Evolutionary conservation across 257 asterid genomes (phyloP).

Genomic region (Ilex aquifolium): DNA sequence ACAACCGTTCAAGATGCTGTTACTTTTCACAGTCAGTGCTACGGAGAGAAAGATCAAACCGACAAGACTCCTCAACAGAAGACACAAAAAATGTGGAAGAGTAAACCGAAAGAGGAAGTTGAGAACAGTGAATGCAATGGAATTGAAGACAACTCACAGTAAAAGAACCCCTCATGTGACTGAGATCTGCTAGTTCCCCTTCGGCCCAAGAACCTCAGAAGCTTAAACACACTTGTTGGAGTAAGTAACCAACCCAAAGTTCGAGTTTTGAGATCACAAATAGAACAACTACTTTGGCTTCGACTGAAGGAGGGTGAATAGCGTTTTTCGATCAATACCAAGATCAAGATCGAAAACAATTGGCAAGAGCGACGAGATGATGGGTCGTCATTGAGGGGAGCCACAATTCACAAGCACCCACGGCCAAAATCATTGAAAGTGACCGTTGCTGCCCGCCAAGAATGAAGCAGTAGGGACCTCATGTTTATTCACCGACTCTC

Average conservation of each 20-base stretch:
- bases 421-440: not conserved
- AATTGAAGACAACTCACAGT: not conserved
- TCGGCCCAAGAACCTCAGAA: not conserved
- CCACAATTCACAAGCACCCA: not conserved
- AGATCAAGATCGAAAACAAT: not conserved
- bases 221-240: not conserved
- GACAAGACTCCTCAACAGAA: not conserved
- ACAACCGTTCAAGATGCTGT: too few species aligned
- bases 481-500: not conserved
- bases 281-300: not conserved
- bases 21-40: too few species aligned
- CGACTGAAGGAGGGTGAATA: not conserved
- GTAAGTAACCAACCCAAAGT: too few species aligned
- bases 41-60: not conserved
- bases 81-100: not conserved
- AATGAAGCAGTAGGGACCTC: not conserved
- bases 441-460: slow-evolving; percentile 1
- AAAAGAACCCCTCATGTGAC: not conserved
- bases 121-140: not conserved
- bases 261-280: not conserved
- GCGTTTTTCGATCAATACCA: not conserved
- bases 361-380: not conserved
- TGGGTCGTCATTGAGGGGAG: not conserved
- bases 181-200: not conserved
- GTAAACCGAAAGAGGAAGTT: not conserved